Percentiles rank a stretch among this genome's conserved stretches.
Evolutionary conservation across 805 yeast genomes (phyloP).

Genomic region (Ogataea methylovora): DNA sequence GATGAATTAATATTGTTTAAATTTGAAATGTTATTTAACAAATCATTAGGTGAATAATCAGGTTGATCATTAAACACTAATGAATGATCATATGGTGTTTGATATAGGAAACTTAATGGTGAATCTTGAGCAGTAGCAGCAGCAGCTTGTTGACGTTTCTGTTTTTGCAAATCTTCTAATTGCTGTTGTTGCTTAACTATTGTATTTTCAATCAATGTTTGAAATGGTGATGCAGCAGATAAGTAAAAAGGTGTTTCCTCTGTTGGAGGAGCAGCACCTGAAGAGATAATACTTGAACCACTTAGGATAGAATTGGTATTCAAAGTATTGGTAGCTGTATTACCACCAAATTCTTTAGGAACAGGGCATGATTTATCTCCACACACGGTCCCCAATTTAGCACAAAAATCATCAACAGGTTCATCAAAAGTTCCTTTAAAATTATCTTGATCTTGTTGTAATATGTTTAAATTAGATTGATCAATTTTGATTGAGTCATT

Average conservation of each 20-base stretch:
- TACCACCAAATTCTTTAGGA: constrained; percentile 31
- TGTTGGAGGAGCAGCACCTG: no score
- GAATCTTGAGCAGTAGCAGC: not conserved
- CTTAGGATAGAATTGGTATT: not conserved
- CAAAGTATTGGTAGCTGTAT: not conserved
- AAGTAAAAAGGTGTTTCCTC: no score
- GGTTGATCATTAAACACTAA: constrained; percentile 36
- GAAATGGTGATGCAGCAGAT: constrained; percentile 15
- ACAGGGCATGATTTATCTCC: constrained; percentile 67
- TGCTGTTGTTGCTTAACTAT: not conserved
- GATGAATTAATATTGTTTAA: not conserved
- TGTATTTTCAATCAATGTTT: constrained; percentile 8
- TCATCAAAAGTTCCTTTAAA: constrained; percentile 48
- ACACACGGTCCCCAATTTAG: constrained; percentile 70
- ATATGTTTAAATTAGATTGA: not conserved
- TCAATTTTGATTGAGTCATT: not conserved
- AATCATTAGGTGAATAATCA: constrained; percentile 53
- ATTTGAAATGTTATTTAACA: constrained; percentile 25
- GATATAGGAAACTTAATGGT: constrained; percentile 1
- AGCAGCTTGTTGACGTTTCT: not conserved
- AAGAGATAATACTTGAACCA: not conserved
- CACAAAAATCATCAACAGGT: constrained; percentile 69
- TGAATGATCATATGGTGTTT: constrained; percentile 41
- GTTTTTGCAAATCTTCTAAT: not conserved
- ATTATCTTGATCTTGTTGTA: constrained; percentile 2